phyloP scores from a whole-genome alignment of 1,139 yeast species.

The Nadsonia commutata region DNA sequence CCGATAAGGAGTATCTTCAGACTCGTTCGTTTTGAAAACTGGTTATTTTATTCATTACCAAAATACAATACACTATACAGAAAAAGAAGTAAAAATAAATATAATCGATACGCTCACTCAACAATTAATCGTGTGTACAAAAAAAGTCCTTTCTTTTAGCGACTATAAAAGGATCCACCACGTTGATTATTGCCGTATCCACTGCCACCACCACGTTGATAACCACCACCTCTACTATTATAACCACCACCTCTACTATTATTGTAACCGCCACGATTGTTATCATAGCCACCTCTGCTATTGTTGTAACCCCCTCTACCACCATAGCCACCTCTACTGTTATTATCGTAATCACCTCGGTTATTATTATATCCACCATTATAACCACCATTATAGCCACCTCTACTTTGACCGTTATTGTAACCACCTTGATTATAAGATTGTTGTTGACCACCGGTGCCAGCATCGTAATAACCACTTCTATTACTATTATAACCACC shows the following conservation, averaged over 20 bases:
- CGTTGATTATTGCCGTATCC: background rate
- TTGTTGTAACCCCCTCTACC: conserved; percentile 4
- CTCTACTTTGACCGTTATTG: conserved; percentile 3
- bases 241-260: conserved; percentile 6
- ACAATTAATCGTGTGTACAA: too few species aligned
- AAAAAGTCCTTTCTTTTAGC: too few species aligned
- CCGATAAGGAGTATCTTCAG: too few species aligned
- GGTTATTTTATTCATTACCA: too few species aligned
- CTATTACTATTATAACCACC: conserved; percentile 7
- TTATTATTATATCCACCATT: conserved; percentile 9
- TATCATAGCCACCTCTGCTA: conserved; percentile 6
- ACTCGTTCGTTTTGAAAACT: too few species aligned
- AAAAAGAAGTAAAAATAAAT: too few species aligned
- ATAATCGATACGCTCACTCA: too few species aligned
- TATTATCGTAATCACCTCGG: conserved; percentile 1
- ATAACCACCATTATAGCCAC: conserved; percentile 7
- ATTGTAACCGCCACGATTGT: conserved; percentile 6
- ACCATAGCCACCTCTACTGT: conserved; percentile 6
- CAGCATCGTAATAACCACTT: conserved; percentile 6
- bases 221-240: conserved; percentile 7
- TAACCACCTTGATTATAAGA: conserved; percentile 7
- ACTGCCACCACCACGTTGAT: conserved; percentile 6
- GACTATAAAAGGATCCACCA: background rate
- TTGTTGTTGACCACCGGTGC: conserved; percentile 3
- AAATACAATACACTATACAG: too few species aligned